Conservation (phyloP, 1,139 yeast genomes). For the Zygoascus hellenicus region DNA sequence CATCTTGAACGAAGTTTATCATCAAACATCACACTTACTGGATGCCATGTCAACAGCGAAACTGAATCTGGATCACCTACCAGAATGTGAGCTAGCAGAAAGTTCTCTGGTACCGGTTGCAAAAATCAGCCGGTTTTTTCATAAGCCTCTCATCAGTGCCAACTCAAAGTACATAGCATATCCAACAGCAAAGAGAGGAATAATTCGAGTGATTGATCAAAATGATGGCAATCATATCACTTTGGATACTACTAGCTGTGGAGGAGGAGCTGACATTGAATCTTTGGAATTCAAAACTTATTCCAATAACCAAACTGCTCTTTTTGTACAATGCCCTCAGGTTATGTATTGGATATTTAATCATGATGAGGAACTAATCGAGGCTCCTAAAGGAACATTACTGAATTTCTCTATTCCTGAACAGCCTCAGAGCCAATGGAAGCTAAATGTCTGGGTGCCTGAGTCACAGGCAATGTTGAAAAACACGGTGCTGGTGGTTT, state of each 20-base stretch:
- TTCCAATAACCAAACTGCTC: constrained; percentile 8
- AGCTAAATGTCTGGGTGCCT: background rate
- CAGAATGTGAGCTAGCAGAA: background rate
- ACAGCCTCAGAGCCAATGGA: background rate
- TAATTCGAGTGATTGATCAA: constrained; percentile 26
- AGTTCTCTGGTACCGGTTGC: constrained; percentile 10
- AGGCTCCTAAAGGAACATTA: background rate
- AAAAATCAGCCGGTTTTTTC: constrained; percentile 9
- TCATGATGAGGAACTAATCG: constrained; percentile 3
- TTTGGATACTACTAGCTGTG: constrained; percentile 9
- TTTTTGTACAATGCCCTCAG: constrained; percentile 11
- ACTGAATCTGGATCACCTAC: background rate
- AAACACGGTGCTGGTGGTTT: background rate
- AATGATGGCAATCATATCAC: constrained; percentile 21
- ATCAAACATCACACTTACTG: background rate
- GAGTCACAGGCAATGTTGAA: background rate
- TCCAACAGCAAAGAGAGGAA: constrained; percentile 26
- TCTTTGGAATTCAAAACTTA: constrained; percentile 5
- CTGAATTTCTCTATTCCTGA: background rate
- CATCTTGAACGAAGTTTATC: too few species aligned
- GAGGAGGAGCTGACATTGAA: constrained; percentile 3
- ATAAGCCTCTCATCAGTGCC: constrained; percentile 24
- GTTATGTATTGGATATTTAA: background rate
- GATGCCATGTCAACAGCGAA: background rate
- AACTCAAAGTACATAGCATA: constrained; percentile 30